A percentile compares a stretch with the other conserved stretches of the same genome.
Evolutionary conservation across 2,329 filamentous ascomycete species (phyloP).

Genomic region (Claviceps lovelessii): DNA sequence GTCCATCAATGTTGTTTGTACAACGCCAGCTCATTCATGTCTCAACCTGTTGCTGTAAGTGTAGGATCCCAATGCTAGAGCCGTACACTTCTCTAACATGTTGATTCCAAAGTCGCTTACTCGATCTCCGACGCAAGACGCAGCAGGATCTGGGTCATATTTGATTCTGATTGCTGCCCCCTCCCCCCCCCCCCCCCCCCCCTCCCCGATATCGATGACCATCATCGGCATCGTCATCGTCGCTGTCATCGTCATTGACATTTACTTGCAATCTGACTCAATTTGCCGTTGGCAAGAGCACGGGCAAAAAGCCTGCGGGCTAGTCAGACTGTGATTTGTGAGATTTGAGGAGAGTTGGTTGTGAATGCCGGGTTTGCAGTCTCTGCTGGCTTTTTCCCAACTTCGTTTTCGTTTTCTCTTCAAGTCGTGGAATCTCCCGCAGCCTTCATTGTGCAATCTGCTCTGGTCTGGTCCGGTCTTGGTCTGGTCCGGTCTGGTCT

Average conservation of each 20-base stretch:
- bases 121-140: not conserved
- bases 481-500: too few species aligned
- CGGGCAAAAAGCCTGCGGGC: not conserved
- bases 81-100: not conserved
- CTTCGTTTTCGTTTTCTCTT: not conserved
- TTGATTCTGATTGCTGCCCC: not conserved
- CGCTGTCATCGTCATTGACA: too few species aligned
- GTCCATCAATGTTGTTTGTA: not conserved
- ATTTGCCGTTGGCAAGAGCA: not conserved
- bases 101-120: not conserved
- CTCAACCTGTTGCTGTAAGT: constrained; percentile 1
- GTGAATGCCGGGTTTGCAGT: not conserved
- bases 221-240: not conserved
- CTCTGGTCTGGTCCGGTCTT: too few species aligned
- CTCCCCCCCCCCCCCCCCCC: too few species aligned
- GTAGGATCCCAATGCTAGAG: not conserved
- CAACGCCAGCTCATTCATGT: constrained; percentile 4
- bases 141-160: not conserved
- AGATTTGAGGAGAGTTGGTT: not conserved
- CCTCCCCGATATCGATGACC: not conserved
- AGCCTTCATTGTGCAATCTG: not conserved
- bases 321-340: not conserved
- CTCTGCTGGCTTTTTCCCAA: not conserved
- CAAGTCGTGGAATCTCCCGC: not conserved
- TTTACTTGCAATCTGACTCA: not conserved